phyloP scores from a whole-genome alignment of 164 flowering plant species.

The Chloranthus sessilifolius region DNA sequence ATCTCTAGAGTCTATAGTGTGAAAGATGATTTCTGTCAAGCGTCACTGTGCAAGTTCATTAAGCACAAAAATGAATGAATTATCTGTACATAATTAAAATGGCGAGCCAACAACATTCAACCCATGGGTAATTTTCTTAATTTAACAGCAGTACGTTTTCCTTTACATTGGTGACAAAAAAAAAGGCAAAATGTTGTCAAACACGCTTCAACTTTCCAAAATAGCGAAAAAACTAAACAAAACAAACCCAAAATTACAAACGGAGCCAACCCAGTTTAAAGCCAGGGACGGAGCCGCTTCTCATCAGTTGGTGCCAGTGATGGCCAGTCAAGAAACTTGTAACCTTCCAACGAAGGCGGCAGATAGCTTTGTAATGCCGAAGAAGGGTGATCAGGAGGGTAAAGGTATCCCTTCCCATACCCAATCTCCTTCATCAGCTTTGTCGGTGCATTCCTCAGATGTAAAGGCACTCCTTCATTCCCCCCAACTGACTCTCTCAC shows the following conservation, averaged over 20 bases:
- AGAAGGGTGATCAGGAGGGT: conserved; percentile 59
- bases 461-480: conserved; percentile 85
- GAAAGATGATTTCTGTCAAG: too few species aligned
- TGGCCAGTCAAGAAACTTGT: conserved; percentile 72
- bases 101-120: too few species aligned
- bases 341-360: conserved; percentile 60
- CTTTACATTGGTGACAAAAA: not conserved
- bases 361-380: conserved; percentile 43
- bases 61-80: too few species aligned
- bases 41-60: too few species aligned
- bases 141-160: not conserved
- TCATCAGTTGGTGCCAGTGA: conserved; percentile 7
- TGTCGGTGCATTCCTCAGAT: conserved; percentile 88
- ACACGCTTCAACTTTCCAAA: not conserved
- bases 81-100: too few species aligned
- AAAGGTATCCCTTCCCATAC: conserved; percentile 71
- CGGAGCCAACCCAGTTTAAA: not conserved
- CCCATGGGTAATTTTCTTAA: not conserved
- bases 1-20: too few species aligned
- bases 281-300: not conserved
- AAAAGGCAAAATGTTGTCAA: conserved; percentile 1
- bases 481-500: conserved; percentile 78
- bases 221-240: conserved; percentile 1
- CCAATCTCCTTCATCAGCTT: conserved; percentile 87
- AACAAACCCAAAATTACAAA: not conserved